Percentiles rank a stretch among this genome's conserved stretches.
Conservation (phyloP, 2,329 filamentous ascomycete genomes). For the Colletotrichum sp. region DNA sequence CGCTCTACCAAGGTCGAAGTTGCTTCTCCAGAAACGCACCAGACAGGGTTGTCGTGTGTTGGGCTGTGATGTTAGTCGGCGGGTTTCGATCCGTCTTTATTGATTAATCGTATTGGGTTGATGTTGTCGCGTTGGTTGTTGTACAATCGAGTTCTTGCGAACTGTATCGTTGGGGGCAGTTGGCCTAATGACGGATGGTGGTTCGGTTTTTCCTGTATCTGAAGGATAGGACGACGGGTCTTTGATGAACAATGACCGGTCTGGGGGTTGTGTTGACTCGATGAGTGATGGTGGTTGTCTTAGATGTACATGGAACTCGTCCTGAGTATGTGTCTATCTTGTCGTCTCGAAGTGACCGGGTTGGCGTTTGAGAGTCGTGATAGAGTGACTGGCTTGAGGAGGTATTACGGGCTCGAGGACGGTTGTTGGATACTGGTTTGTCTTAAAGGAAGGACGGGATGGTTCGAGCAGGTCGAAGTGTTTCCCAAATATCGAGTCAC, state of each 20-base stretch:
- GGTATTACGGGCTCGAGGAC: slow-evolving; percentile 28
- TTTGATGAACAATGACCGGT: slow-evolving; percentile 24
- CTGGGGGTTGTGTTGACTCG: slow-evolving; percentile 20
- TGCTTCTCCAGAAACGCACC: slow-evolving; percentile 31
- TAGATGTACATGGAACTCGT: slow-evolving; percentile 40
- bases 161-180: slow-evolving; percentile 25
- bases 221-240: slow-evolving; percentile 53
- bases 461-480: slow-evolving; percentile 32
- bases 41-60: slow-evolving; percentile 23
- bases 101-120: not conserved
- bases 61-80: slow-evolving; percentile 14
- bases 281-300: slow-evolving; percentile 20
- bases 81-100: slow-evolving; percentile 1
- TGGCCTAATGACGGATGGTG: slow-evolving; percentile 37
- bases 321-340: slow-evolving; percentile 19
- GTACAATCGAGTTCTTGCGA: slow-evolving; percentile 30
- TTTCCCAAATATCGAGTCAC: slow-evolving; percentile 50
- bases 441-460: slow-evolving; percentile 51
- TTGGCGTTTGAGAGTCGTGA: slow-evolving; percentile 28
- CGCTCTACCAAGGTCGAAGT: not conserved
- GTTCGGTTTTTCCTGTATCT: slow-evolving; percentile 2
- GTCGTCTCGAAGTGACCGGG: slow-evolving; percentile 13
- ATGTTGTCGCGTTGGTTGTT: slow-evolving; percentile 22
- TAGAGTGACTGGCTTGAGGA: slow-evolving; percentile 30
- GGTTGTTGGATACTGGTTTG: slow-evolving; percentile 25